Conservation (phyloP, 495 filamentous ascomycete species). For the Lentithecium fluviatile region DNA sequence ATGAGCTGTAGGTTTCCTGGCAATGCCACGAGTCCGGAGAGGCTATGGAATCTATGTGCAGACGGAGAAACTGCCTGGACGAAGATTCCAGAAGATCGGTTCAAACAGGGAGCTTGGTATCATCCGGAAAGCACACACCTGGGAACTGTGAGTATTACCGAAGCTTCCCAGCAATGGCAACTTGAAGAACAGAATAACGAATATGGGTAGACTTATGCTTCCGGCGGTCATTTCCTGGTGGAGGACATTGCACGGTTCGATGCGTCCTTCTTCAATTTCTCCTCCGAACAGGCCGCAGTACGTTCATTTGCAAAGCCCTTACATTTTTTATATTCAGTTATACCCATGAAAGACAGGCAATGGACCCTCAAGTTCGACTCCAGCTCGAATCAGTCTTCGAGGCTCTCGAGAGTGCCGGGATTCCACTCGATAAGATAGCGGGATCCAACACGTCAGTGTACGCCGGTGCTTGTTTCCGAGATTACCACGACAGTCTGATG, state of each 20-base stretch:
- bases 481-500: conserved; percentile 7
- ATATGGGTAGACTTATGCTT: neutral
- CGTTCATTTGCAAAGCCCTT: too few species aligned
- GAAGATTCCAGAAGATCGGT: conserved; percentile 1
- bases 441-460: conserved; percentile 19
- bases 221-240: neutral
- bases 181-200: too few species aligned
- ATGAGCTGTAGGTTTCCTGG: conserved; percentile 15
- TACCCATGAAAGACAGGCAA: conserved; percentile 1
- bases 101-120: conserved; percentile 1
- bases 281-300: neutral
- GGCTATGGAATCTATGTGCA: neutral
- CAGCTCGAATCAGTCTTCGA: conserved; percentile 13
- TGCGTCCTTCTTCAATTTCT: neutral
- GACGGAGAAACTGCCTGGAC: conserved; percentile 14
- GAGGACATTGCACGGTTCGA: neutral
- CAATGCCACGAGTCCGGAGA: conserved; percentile 3
- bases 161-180: too few species aligned
- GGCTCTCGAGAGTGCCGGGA: conserved; percentile 14
- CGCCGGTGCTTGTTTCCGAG: neutral
- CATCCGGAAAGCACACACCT: neutral
- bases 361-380: conserved; percentile 9
- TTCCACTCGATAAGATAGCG: conserved; percentile 2
- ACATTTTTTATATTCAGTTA: too few species aligned
- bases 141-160: too few species aligned